phyloP scores from a whole-genome alignment of 129 eudicot species.

The Arctium minus region DNA sequence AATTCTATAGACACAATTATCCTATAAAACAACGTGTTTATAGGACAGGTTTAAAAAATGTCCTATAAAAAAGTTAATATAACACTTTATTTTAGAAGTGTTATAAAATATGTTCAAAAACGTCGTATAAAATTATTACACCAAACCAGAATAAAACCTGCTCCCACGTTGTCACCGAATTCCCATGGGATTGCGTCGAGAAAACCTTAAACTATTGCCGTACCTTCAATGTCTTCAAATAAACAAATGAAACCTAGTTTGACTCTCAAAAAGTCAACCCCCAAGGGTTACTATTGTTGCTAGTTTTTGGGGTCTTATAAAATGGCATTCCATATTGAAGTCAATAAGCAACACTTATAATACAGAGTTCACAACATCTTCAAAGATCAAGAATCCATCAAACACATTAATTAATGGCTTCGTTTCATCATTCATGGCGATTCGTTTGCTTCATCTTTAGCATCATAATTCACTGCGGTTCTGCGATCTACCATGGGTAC shows the following conservation, averaged over 20 bases:
- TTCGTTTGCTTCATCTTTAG: slow-evolving; percentile 18
- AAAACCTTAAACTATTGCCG: neutral
- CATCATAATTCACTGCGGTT: slow-evolving; percentile 15
- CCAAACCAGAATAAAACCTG: neutral
- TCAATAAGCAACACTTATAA: neutral
- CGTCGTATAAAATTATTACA: too few relatives aligned
- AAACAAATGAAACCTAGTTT: neutral
- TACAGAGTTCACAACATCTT: neutral
- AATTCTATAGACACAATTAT: too few relatives aligned
- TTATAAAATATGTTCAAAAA: too few relatives aligned
- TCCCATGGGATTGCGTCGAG: neutral
- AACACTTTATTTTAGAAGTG: too few relatives aligned
- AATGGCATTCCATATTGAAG: slow-evolving; percentile 17
- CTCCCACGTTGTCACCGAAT: neutral
- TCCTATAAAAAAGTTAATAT: too few relatives aligned
- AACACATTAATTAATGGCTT: slow-evolving; percentile 30
- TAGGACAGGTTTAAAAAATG: too few relatives aligned
- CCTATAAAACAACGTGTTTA: too few relatives aligned
- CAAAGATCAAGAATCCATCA: neutral
- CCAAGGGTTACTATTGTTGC: slow-evolving; percentile 25
- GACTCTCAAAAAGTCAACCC: slow-evolving; percentile 16
- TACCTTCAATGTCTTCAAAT: neutral
- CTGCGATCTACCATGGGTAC: slow-evolving; percentile 24
- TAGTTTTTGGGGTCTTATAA: slow-evolving; percentile 35
- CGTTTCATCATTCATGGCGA: slow-evolving; percentile 18